Evolutionary conservation across 768 basidiomycete species (phyloP).

Genomic region (Lactarius quietus): DNA sequence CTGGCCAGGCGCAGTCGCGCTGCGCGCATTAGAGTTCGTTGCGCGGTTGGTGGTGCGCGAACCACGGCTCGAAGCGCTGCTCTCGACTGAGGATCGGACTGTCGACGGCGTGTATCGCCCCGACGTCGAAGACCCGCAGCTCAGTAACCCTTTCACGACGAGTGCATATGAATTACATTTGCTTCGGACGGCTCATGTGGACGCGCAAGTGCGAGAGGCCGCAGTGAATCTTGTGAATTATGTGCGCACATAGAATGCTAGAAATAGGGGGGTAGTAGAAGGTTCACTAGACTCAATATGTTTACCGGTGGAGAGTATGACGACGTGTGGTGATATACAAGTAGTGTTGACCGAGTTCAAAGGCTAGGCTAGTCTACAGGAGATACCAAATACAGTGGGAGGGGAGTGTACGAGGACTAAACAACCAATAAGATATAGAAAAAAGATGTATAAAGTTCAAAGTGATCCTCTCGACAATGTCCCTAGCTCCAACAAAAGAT

Average conservation of each 20-base stretch:
- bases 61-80: conserved; percentile 73
- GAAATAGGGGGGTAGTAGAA: not conserved
- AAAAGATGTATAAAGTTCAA: conserved; percentile 5
- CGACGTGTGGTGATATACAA: conserved; percentile 24
- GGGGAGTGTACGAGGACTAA: conserved; percentile 10
- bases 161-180: conserved; percentile 83
- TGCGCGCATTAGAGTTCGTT: conserved; percentile 73
- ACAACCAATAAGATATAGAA: conserved; percentile 22
- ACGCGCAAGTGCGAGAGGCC: conserved; percentile 62
- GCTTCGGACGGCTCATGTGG: conserved; percentile 57
- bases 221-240: conserved; percentile 56
- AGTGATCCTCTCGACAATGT: conserved; percentile 20
- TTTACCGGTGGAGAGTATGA: conserved; percentile 1
- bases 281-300: not conserved
- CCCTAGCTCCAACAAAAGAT: conserved; percentile 23
- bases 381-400: conserved; percentile 17
- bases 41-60: conserved; percentile 69
- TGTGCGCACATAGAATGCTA: conserved; percentile 35
- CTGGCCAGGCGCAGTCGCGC: conserved; percentile 66
- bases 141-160: conserved; percentile 77
- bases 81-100: conserved; percentile 83
- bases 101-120: conserved; percentile 82
- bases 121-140: conserved; percentile 85
- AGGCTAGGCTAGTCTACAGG: conserved; percentile 24
- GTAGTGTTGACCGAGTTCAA: conserved; percentile 1